phyloP scores from a whole-genome alignment of 106 monocot species.

The Ottelia alismoides region DNA sequence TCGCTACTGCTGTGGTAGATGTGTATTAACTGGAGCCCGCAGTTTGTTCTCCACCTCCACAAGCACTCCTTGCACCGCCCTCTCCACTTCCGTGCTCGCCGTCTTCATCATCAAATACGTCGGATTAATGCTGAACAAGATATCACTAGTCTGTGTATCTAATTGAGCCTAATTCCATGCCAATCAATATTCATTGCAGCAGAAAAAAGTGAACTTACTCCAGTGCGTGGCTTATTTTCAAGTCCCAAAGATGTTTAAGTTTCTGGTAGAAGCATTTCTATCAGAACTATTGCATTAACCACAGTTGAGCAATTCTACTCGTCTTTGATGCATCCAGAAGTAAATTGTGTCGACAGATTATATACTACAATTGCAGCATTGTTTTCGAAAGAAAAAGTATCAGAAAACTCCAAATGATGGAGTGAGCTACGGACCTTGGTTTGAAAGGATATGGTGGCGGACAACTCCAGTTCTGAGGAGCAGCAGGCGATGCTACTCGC shows the following conservation, averaged over 20 bases:
- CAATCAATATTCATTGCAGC: too few relatives aligned
- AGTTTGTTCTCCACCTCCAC: constrained; percentile 12
- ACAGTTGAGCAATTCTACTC: too few relatives aligned
- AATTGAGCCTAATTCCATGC: too few relatives aligned
- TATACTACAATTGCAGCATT: too few relatives aligned
- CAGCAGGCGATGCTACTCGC: constrained; percentile 15
- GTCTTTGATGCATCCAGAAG: too few relatives aligned
- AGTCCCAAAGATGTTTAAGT: too few relatives aligned
- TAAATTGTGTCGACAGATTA: too few relatives aligned
- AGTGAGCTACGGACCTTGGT: background rate
- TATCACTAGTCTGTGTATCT: too few relatives aligned
- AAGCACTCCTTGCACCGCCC: constrained; percentile 15
- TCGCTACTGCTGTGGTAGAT: background rate
- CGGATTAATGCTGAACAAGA: background rate
- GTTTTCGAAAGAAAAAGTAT: background rate
- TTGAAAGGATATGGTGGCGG: constrained; percentile 4
- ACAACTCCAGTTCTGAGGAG: constrained; percentile 8
- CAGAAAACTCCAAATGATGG: background rate
- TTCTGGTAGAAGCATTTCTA: too few relatives aligned
- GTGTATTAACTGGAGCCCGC: background rate
- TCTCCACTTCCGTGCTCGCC: constrained; percentile 26
- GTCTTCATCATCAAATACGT: constrained; percentile 3
- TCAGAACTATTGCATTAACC: too few relatives aligned
- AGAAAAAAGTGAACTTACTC: too few relatives aligned
- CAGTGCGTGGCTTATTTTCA: too few relatives aligned